A percentile compares a stretch with the other conserved stretches of the same genome.
Conservation (phyloP, 1,284 basidiomycete genomes). For the Ustilago bromivora region DNA sequence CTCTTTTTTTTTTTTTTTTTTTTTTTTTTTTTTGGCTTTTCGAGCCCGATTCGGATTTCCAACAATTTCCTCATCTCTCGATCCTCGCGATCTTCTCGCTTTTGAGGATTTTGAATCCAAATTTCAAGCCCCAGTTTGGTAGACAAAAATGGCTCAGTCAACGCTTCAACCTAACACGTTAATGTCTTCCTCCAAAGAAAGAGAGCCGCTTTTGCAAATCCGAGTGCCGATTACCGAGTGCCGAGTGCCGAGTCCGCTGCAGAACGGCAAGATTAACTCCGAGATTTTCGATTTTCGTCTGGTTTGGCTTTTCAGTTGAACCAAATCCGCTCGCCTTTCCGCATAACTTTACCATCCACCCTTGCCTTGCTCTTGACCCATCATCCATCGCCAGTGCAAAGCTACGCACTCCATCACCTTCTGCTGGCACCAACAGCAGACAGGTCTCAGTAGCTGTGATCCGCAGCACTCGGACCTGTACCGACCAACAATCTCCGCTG, state of each 20-base stretch:
- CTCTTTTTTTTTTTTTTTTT: too few species aligned
- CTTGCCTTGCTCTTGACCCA: neutral
- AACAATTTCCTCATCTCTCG: neutral
- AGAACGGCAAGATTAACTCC: neutral
- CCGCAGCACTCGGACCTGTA: conserved; percentile 43
- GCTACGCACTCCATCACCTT: conserved; percentile 14
- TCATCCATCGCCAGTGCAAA: conserved; percentile 11
- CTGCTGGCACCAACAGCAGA: conserved; percentile 33
- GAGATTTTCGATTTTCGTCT: neutral
- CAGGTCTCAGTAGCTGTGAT: conserved; percentile 42
- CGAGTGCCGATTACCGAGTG: neutral
- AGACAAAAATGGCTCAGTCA: neutral
- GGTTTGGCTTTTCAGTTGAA: neutral
- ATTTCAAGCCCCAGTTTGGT: too few species aligned
- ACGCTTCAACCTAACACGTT: neutral
- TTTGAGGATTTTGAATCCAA: neutral
- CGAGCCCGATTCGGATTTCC: neutral
- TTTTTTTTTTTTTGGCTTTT: too few species aligned
- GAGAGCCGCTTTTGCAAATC: neutral
- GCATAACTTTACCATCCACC: neutral
- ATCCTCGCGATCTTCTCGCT: neutral
- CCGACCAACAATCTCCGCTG: conserved; percentile 1
- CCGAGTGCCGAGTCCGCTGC: neutral
- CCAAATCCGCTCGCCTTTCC: neutral
- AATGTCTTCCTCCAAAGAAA: neutral